Conservation (phyloP, 176 grass and related monocot genomes). For the Oryza coarctata region DNA sequence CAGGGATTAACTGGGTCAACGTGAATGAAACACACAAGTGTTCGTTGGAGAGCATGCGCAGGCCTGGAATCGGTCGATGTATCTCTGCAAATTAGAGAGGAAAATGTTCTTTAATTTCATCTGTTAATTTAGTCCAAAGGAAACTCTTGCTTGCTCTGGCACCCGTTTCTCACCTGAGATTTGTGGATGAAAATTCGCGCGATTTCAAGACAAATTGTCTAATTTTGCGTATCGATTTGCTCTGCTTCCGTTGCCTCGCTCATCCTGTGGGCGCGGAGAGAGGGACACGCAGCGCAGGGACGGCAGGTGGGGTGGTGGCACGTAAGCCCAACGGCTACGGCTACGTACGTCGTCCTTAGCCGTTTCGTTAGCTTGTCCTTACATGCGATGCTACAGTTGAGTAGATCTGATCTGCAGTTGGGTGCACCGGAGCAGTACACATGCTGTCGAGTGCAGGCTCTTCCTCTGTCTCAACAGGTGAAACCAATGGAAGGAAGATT, state of each 20-base stretch:
- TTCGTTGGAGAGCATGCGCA: background rate
- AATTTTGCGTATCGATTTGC: background rate
- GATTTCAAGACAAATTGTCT: background rate
- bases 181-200: background rate
- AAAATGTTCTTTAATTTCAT: background rate
- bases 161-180: background rate
- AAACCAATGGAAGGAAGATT: background rate
- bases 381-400: background rate
- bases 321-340: slow-evolving; percentile 13
- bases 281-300: background rate
- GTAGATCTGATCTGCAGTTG: background rate
- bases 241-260: background rate
- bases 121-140: background rate
- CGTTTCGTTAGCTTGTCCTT: background rate
- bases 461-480: background rate
- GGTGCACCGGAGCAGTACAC: background rate
- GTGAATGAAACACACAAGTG: background rate
- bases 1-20: background rate
- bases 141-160: background rate
- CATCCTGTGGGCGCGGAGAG: background rate
- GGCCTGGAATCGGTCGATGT: background rate
- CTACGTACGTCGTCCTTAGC: background rate
- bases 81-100: background rate
- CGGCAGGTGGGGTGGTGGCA: background rate
- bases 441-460: background rate